Evolutionary conservation across 495 filamentous ascomycete genomes (phyloP), one percentile per base, ranked within the genome.

Genomic region (Tirmania nivea): DNA sequence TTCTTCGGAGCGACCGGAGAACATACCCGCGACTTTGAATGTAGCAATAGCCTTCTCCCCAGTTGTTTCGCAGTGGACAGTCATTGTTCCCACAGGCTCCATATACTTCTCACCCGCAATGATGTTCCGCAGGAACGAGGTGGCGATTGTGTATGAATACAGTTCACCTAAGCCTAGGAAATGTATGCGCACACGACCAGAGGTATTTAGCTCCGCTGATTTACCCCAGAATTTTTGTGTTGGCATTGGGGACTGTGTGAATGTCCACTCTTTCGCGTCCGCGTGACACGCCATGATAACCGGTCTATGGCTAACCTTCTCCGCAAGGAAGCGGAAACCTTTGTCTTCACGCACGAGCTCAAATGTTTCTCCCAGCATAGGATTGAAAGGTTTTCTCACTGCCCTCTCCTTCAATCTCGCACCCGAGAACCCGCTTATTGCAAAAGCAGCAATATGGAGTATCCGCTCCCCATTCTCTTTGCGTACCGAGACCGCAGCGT

Each of bases 221-320:
- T 97, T 97, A 48, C 90, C 90, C 90, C 90, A 97, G 71, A 97
- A 97, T 59, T 96, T 95, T 63, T 97, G 90, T 9, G 79, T 79
- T 3, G 90, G 90, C 60, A 80, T 78, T 0, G 90, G 86, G 8
- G 81, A 80, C 64, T 96, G 90, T 6, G 83, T 71, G 54, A 93
- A 78, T 9, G 79, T 84, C 90, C 90, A 97, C 42, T 72, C 69
- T 20, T 77, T 72, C 58, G 79, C 74, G 61, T 96, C 92, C 48
- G 87, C 90, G 63, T 96, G 90, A 69, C 84, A 87, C 31, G 90
- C 92, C 56, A 95, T 77, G 49, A 86, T 78, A 10, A 97, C 85
- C 2, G 90, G 90, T 0, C 88, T 81, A 64, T 97, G 90, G 4
- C 75, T 81, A 50, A 97, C 83, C 61, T 97, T 97, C 61, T 97